Evolutionary conservation across 1,284 basidiomycete species (phyloP).

Genomic region (Cryptococcus floricola): DNA sequence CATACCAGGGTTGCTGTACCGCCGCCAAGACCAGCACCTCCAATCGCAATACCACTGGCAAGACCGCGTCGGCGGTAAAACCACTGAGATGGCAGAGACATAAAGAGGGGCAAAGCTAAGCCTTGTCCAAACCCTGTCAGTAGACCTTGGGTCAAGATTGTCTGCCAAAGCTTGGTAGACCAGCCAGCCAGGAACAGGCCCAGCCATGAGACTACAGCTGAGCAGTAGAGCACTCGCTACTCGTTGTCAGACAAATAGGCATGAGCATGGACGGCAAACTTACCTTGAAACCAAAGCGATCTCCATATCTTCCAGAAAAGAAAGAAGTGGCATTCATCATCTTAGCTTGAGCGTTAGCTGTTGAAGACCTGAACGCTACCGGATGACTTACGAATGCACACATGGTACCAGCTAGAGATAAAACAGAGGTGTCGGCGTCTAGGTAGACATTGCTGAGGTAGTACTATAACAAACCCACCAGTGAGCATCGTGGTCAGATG

Average conservation of each 20-base stretch:
- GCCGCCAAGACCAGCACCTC: constrained; percentile 36
- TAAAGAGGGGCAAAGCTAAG: constrained; percentile 34
- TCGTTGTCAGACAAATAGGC: background rate
- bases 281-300: constrained; percentile 35
- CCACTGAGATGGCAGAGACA: constrained; percentile 41
- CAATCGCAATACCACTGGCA: constrained; percentile 34
- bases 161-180: constrained; percentile 24
- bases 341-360: constrained; percentile 3
- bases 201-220: constrained; percentile 24
- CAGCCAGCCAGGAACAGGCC: constrained; percentile 26
- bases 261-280: background rate
- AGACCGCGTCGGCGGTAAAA: constrained; percentile 35
- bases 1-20: constrained; percentile 23
- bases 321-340: constrained; percentile 19
- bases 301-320: constrained; percentile 25
- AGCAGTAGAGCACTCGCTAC: constrained; percentile 18
- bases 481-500: background rate
- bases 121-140: constrained; percentile 32
- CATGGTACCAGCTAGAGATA: constrained; percentile 20
- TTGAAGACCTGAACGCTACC: background rate
- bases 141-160: constrained; percentile 27
- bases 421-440: constrained; percentile 15
- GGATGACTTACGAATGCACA: constrained; percentile 21
- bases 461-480: constrained; percentile 13
- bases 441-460: constrained; percentile 22